Conservation (phyloP, 768 basidiomycete genomes). For the Pseudohyphozyma bogoriensis region DNA sequence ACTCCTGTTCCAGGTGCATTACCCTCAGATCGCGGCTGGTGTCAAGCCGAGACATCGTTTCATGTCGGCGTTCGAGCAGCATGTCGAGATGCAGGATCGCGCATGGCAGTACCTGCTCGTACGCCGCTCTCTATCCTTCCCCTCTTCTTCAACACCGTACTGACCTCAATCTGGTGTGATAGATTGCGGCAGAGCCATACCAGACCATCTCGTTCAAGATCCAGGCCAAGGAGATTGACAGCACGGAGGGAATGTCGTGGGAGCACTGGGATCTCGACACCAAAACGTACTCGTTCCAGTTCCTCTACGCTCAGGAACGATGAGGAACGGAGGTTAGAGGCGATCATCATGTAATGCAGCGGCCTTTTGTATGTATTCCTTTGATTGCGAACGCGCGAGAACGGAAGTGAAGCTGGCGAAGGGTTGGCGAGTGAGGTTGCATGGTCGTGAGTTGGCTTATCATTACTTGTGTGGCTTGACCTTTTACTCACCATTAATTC, state of each 20-base stretch:
- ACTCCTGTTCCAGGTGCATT: conserved; percentile 91
- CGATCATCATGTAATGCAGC: neutral
- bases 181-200: conserved; percentile 99
- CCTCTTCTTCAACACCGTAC: no score
- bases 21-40: conserved; percentile 71
- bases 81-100: conserved; percentile 85
- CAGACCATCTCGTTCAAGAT: conserved; percentile 99
- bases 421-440: no score
- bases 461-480: no score
- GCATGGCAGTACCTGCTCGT: conserved; percentile 97
- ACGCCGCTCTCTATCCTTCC: conserved; percentile 42
- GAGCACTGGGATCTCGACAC: conserved; percentile 99
- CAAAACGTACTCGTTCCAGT: conserved; percentile 88
- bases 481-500: no score
- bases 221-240: conserved; percentile 79
- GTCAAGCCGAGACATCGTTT: conserved; percentile 78
- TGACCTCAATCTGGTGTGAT: no score
- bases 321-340: neutral
- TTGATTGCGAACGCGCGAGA: neutral
- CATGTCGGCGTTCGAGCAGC: conserved; percentile 98
- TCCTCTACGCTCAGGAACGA: conserved; percentile 57
- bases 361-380: neutral
- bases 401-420: no score
- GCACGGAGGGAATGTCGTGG: conserved; percentile 47
- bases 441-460: no score